phyloP scores from a whole-genome alignment of 2,329 filamentous ascomycete species.

The Cordyceps militaris region DNA sequence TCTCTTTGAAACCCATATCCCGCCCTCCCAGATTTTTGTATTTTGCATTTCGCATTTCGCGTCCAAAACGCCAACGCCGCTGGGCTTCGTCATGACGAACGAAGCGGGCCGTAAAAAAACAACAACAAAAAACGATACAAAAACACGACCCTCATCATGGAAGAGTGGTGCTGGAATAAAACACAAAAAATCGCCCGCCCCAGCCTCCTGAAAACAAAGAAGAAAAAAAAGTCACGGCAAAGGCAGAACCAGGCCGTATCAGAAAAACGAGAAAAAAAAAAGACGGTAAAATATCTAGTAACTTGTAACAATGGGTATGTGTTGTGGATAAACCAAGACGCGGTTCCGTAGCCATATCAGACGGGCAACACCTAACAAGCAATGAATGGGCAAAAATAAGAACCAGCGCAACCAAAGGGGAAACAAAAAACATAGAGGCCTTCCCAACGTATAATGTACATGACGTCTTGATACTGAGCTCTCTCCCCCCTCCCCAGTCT shows the following conservation, averaged over 20 bases:
- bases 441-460: slow-evolving; percentile 2
- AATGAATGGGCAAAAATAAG: neutral
- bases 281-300: neutral
- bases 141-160: no score
- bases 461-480: neutral
- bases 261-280: neutral
- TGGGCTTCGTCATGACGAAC: no score
- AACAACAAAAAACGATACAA: no score
- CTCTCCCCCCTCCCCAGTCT: neutral
- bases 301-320: slow-evolving; percentile 8
- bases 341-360: neutral
- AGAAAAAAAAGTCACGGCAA: neutral
- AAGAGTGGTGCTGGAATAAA: neutral
- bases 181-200: neutral
- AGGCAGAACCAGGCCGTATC: neutral
- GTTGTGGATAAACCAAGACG: neutral
- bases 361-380: neutral
- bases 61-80: no score
- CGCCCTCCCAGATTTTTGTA: no score
- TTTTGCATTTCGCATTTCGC: no score
- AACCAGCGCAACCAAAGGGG: neutral
- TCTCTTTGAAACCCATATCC: no score
- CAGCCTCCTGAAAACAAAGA: neutral
- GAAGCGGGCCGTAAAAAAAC: no score
- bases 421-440: neutral